Base-by-base conservation (phyloP, 2,329 filamentous ascomycete genomes). In the Hypoxylon sp. region DNA sequence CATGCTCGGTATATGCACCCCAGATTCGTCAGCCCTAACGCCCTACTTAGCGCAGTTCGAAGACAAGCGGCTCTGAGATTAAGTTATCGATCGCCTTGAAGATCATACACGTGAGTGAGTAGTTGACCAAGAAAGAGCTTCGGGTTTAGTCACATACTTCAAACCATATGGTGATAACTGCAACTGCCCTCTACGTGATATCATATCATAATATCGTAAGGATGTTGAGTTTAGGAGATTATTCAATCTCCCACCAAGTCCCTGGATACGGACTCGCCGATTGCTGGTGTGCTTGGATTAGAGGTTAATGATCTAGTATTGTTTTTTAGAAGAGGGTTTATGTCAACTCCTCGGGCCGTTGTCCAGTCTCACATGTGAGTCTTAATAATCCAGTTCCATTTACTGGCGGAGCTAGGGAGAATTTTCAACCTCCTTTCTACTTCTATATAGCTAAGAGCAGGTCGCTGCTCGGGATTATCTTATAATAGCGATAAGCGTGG, bases 61-160 rank as follows among this genome's bases (percentile, higher is more conserved):
- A 43, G 19, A 30, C 38, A 56, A 55, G 60, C 63, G 64, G 64
- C 67, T 70, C 67, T 45, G 49, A 57, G 53, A 60, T 56, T 62
- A 61, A 53, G 34, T 56, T 51, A 25, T 53, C 45, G 25, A n/a
- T 19, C 30, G 43, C 48, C 45, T 50, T 14, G 36, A 30, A 30
- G 60, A 61, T 64, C 48, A 5, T 38, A 30, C 34, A 48, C 49
- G 32, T 17, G 19, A 25, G 7, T 55, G 49, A 36, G 30, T 34
- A 45, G 25, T 28, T 30, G 36, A 36, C 30, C 23, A 19, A 28
- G 38, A 34, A 49, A 30, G 55, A 4, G n/a, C 36, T 14, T 36
- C 25, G 25, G n/a, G 28, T 21, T 21, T 49, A 21, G 5, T n/a
- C 50, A 11, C 19, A 45, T 48, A 11, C 41, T 11, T 25, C n/a